These are phyloP conservation scores for Fraxinus latifolia DNA, from an alignment of 305 asterid species.

Conservation along the genomic window DNA sequence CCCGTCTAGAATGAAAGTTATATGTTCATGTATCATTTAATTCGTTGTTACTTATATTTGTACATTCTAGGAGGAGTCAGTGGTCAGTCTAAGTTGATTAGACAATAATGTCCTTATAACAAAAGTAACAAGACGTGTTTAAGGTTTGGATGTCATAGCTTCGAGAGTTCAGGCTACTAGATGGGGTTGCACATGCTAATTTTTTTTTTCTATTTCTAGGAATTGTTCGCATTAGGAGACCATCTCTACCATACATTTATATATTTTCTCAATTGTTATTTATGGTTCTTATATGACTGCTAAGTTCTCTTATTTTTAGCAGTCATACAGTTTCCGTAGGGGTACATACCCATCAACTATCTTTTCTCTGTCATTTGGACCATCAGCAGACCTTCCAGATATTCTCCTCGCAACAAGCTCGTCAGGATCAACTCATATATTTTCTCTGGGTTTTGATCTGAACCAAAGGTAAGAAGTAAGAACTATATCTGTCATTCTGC, in stretches of 20 bases:
- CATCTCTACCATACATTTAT: slow-evolving; percentile 2
- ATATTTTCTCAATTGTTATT: slow-evolving; percentile 10
- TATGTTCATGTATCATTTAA: neutral
- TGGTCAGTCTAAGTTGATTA: neutral
- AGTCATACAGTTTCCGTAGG: slow-evolving; percentile 98
- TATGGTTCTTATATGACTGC: slow-evolving; percentile 25
- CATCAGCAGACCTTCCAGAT: slow-evolving; percentile 74
- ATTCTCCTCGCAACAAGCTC: slow-evolving; percentile 91
- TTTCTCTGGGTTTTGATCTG: slow-evolving; percentile 58
- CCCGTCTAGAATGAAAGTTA: neutral
- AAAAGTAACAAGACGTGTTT: neutral
- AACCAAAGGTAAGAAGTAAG: slow-evolving; percentile 70
- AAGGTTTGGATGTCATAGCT: neutral
- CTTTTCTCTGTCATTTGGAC: slow-evolving; percentile 83
- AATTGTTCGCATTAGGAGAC: neutral
- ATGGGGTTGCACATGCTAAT: slow-evolving; percentile 2
- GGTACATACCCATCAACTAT: slow-evolving; percentile 78
- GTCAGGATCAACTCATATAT: slow-evolving; percentile 80
- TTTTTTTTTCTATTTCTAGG: neutral
- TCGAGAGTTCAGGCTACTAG: neutral
- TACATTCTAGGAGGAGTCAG: neutral
- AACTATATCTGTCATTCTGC: slow-evolving; percentile 3
- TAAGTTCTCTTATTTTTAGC: slow-evolving; percentile 39
- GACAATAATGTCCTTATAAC: slow-evolving; percentile 6
- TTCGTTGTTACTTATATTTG: neutral